Conservation (phyloP, 1,284 basidiomycete species). For the Ustilago trichophora region DNA sequence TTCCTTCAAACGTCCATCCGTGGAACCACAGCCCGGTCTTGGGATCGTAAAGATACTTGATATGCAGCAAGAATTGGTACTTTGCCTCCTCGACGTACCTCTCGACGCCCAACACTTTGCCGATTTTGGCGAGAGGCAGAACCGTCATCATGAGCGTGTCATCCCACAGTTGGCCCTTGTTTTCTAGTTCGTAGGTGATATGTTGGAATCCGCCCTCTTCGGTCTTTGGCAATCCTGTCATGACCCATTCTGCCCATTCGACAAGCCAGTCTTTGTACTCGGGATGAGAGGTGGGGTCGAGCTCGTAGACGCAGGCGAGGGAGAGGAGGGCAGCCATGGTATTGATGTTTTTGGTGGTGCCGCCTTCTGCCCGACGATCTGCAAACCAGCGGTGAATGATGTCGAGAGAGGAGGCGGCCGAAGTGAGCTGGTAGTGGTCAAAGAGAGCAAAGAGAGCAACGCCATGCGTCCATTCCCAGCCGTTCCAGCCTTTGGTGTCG, state of each 20-base stretch:
- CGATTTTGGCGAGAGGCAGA: slow-evolving; percentile 74
- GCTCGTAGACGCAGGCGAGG: slow-evolving; percentile 72
- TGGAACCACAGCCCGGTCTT: slow-evolving; percentile 72
- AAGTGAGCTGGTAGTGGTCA: slow-evolving; percentile 70
- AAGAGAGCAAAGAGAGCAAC: slow-evolving; percentile 53
- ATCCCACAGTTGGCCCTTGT: slow-evolving; percentile 75
- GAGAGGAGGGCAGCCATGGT: slow-evolving; percentile 75
- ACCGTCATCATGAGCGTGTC: slow-evolving; percentile 76
- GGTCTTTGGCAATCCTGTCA: slow-evolving; percentile 73
- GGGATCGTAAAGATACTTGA: slow-evolving; percentile 71
- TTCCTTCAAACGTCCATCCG: slow-evolving; percentile 72
- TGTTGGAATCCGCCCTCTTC: slow-evolving; percentile 74
- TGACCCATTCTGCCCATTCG: slow-evolving; percentile 76
- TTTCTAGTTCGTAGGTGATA: slow-evolving; percentile 72
- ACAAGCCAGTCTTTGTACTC: slow-evolving; percentile 70
- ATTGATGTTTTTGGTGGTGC: slow-evolving; percentile 76
- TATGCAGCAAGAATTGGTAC: slow-evolving; percentile 72
- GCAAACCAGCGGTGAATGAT: slow-evolving; percentile 73
- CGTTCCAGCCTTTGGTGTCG: slow-evolving; percentile 76
- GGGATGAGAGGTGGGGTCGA: slow-evolving; percentile 59
- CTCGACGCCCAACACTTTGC: slow-evolving; percentile 71
- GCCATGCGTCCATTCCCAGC: slow-evolving; percentile 78
- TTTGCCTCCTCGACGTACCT: slow-evolving; percentile 74
- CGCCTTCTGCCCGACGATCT: slow-evolving; percentile 70
- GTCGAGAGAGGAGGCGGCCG: slow-evolving; percentile 69